Evolutionary conservation across 2,329 filamentous ascomycete species (phyloP).

Genomic region (Ceratocystis destructans): DNA sequence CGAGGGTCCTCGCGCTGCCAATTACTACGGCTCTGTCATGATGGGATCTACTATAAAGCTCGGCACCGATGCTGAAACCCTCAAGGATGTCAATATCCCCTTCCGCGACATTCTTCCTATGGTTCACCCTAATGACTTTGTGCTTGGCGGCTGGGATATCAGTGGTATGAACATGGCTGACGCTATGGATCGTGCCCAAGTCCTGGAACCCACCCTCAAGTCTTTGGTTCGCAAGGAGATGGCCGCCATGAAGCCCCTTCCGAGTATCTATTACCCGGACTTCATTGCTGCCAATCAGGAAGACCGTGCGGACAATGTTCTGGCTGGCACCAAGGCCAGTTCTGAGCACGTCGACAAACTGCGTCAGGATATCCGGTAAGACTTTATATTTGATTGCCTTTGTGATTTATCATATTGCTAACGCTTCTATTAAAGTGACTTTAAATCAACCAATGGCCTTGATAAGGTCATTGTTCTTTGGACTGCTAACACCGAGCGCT

Average conservation of each 20-base stretch:
- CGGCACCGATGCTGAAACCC: slow-evolving; percentile 70
- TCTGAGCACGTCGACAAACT: slow-evolving; percentile 84
- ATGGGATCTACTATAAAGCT: slow-evolving; percentile 98
- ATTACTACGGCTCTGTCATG: slow-evolving; percentile 96
- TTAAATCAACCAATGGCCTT: slow-evolving; percentile 71
- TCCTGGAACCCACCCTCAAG: slow-evolving; percentile 93
- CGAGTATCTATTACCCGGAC: slow-evolving; percentile 96
- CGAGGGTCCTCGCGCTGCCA: slow-evolving; percentile 69
- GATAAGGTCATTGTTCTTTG: slow-evolving; percentile 97
- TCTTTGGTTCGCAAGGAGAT: slow-evolving; percentile 83
- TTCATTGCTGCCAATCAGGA: slow-evolving; percentile 99
- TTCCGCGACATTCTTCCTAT: slow-evolving; percentile 91
- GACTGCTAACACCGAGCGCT: slow-evolving; percentile 98
- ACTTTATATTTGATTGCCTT: not conserved
- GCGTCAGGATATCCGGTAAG: slow-evolving; percentile 63
- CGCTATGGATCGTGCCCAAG: slow-evolving; percentile 89
- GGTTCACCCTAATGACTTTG: slow-evolving; percentile 92
- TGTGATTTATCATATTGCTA: not conserved
- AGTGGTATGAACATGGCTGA: slow-evolving; percentile 76
- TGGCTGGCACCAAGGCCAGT: slow-evolving; percentile 71
- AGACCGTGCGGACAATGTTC: slow-evolving; percentile 81
- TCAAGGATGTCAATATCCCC: slow-evolving; percentile 85
- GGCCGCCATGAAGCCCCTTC: slow-evolving; percentile 73
- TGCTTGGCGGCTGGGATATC: slow-evolving; percentile 96
- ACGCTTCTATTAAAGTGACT: slow-evolving; percentile 44